These are phyloP conservation scores for Chenopodium quinoa DNA, from an alignment of 148 eudicot genomes.

Conservation along the genomic window DNA sequence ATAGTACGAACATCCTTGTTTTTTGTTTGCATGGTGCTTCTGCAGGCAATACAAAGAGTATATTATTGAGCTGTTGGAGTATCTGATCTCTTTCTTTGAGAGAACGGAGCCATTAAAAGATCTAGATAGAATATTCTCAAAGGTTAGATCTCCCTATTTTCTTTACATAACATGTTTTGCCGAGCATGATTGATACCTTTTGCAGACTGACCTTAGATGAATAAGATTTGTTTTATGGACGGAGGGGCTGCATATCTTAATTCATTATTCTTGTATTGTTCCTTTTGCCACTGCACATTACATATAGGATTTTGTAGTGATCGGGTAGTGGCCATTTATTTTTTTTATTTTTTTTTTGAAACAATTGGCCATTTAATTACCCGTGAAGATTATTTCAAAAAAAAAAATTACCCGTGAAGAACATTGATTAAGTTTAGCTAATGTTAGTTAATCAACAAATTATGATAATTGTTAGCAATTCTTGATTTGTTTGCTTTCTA, in stretches of 20 bases:
- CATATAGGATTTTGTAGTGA: background rate
- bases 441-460: background rate
- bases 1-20: background rate
- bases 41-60: constrained; percentile 85
- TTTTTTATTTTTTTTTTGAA: too few relatives aligned
- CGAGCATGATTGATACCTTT: background rate
- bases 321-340: background rate
- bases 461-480: background rate
- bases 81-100: constrained; percentile 73
- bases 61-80: constrained; percentile 67
- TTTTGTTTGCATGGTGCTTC: constrained; percentile 8
- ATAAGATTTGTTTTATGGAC: background rate
- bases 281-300: background rate
- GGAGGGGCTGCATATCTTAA: background rate
- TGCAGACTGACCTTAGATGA: background rate
- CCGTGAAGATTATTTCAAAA: background rate
- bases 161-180: background rate
- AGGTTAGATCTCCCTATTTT: constrained; percentile 40
- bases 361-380: background rate
- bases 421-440: background rate
- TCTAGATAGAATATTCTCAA: constrained; percentile 84
- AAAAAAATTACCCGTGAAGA: background rate
- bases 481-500: background rate
- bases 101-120: constrained; percentile 94
- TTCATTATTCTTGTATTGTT: background rate